Conservation (phyloP, 768 basidiomycete genomes). For the Leccinum rimulosum region DNA sequence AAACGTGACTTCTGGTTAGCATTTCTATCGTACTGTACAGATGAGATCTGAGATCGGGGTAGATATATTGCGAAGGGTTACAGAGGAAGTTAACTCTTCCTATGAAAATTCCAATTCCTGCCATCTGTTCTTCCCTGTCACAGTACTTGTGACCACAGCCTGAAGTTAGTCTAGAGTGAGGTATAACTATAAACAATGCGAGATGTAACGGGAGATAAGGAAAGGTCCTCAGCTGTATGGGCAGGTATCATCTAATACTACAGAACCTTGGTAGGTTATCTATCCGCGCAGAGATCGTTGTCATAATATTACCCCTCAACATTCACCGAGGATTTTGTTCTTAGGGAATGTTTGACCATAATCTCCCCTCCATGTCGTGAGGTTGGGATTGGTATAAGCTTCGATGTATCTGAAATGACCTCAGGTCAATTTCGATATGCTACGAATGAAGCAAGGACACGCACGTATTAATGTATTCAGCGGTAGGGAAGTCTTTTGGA, state of each 20-base stretch:
- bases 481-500: conserved; percentile 64
- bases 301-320: conserved; percentile 25
- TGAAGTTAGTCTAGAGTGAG: neutral
- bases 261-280: neutral
- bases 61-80: neutral
- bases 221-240: no score
- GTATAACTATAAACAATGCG: neutral
- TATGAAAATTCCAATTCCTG: neutral
- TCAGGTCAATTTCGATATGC: neutral
- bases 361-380: conserved; percentile 44
- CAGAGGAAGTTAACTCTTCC: neutral
- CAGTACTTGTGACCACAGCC: neutral
- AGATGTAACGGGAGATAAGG: neutral
- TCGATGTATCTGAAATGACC: conserved; percentile 48
- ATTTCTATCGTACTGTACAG: neutral
- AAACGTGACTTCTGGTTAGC: neutral
- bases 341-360: conserved; percentile 48
- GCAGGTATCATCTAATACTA: neutral
- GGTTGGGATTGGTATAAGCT: conserved; percentile 64
- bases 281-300: neutral
- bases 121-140: neutral
- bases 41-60: neutral
- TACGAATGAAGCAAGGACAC: conserved; percentile 14
- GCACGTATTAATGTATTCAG: conserved; percentile 65
- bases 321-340: conserved; percentile 45